These are phyloP conservation scores for Globisporangium yorkense DNA, from an alignment of 352 stramenopile genomes.

Conservation along the genomic window DNA sequence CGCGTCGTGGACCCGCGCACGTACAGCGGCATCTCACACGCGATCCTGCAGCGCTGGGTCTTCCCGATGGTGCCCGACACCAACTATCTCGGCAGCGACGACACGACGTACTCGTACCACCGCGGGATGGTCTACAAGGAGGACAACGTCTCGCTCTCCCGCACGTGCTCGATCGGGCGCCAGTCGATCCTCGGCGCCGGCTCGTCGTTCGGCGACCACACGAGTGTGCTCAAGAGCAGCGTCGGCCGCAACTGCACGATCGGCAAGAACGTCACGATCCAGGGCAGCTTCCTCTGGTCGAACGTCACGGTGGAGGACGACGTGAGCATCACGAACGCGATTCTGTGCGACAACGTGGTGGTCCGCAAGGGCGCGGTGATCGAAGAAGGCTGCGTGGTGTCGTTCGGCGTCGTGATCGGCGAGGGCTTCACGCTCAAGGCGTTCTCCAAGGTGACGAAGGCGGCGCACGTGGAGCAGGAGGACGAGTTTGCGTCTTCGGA, in stretches of 20 bases:
- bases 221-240: slow-evolving; percentile 48
- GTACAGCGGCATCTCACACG: slow-evolving; percentile 90
- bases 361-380: slow-evolving; percentile 64
- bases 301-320: slow-evolving; percentile 80
- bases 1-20: slow-evolving; percentile 92
- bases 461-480: slow-evolving; percentile 38
- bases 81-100: slow-evolving; percentile 61
- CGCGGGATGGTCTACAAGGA: slow-evolving; percentile 85
- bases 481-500: slow-evolving; percentile 77
- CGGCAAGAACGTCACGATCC: slow-evolving; percentile 61
- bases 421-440: slow-evolving; percentile 55
- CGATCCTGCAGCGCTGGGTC: slow-evolving; percentile 94
- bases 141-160: slow-evolving; percentile 53
- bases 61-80: slow-evolving; percentile 95
- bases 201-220: slow-evolving; percentile 47
- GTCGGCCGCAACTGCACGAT: slow-evolving; percentile 72
- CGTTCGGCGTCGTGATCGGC: slow-evolving; percentile 79
- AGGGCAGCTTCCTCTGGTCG: slow-evolving; percentile 78
- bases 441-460: slow-evolving; percentile 82
- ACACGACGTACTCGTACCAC: slow-evolving; percentile 71
- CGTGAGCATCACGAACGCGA: slow-evolving; percentile 64
- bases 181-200: slow-evolving; percentile 72
- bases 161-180: slow-evolving; percentile 53
- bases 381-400: slow-evolving; percentile 69
- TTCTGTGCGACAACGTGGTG: slow-evolving; percentile 82